Conservation (phyloP, 257 asterid species). For the Nicotiana obtusifolia region DNA sequence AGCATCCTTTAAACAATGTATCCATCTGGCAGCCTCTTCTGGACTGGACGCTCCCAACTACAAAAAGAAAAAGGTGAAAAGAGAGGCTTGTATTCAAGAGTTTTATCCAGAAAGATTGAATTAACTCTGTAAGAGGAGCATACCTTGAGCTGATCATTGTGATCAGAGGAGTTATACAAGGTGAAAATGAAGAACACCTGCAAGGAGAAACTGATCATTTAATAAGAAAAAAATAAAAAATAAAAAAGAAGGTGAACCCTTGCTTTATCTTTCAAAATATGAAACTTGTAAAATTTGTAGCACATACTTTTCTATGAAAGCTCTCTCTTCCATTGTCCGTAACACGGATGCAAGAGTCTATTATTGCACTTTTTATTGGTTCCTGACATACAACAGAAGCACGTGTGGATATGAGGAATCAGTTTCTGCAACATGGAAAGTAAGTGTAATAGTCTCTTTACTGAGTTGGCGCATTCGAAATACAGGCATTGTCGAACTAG, state of each 20-base stretch:
- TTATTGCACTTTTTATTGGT: constrained; percentile 73
- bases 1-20: constrained; percentile 50
- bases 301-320: constrained; percentile 61
- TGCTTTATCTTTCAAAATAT: neutral
- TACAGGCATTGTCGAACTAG: too few species aligned
- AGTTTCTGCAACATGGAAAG: too few species aligned
- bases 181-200: constrained; percentile 46
- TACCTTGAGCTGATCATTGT: constrained; percentile 85
- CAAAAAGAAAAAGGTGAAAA: constrained; percentile 22
- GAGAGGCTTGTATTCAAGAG: neutral
- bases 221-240: neutral
- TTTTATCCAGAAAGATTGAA: neutral
- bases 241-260: neutral
- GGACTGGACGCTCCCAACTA: constrained; percentile 85
- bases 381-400: constrained; percentile 34
- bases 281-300: neutral
- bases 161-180: constrained; percentile 65
- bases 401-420: too few species aligned
- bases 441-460: too few species aligned
- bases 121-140: neutral
- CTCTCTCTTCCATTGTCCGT: constrained; percentile 82
- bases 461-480: too few species aligned
- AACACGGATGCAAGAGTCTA: constrained; percentile 91
- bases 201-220: constrained; percentile 12
- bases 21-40: constrained; percentile 85